Conservation (phyloP, 768 basidiomycete species). For the Cyathus striatus region DNA sequence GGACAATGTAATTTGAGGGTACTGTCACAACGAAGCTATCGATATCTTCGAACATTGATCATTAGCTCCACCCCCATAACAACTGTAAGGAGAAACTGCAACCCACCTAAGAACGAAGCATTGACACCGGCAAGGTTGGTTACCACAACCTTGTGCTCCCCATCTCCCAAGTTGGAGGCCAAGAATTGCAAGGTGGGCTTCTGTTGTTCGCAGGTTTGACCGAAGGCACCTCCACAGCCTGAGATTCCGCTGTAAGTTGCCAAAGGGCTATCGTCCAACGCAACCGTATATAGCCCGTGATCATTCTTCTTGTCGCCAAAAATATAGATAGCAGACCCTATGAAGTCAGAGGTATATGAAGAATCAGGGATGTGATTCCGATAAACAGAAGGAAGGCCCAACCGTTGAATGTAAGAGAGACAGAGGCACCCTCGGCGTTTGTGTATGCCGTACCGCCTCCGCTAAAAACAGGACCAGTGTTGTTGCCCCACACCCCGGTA, state of each 20-base stretch:
- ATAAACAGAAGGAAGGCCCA: not conserved
- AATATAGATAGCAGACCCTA: constrained; percentile 39
- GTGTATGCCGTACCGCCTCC: constrained; percentile 41
- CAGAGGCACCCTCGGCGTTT: constrained; percentile 31
- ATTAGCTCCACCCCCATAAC: not conserved
- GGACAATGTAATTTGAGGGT: constrained; percentile 34
- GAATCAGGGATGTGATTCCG: not conserved
- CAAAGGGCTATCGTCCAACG: constrained; percentile 28
- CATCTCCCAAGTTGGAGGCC: constrained; percentile 33
- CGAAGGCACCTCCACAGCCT: constrained; percentile 42
- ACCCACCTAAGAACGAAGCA: constrained; percentile 37
- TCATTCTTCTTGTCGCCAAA: constrained; percentile 48
- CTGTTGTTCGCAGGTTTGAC: constrained; percentile 39
- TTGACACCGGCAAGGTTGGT: constrained; percentile 37
- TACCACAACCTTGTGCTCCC: constrained; percentile 31
- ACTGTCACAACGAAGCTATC: constrained; percentile 39
- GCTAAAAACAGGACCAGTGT: constrained; percentile 37
- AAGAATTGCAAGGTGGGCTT: constrained; percentile 37
- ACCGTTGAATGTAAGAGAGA: constrained; percentile 38
- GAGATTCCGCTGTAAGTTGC: constrained; percentile 33
- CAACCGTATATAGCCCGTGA: constrained; percentile 37
- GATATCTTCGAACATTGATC: constrained; percentile 22
- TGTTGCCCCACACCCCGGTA: constrained; percentile 35
- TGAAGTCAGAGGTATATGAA: not conserved
- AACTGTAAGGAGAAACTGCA: not conserved